Evolutionary conservation across 2,329 filamentous ascomycete species (phyloP).

Genomic region (Sclerotinia borealis): DNA sequence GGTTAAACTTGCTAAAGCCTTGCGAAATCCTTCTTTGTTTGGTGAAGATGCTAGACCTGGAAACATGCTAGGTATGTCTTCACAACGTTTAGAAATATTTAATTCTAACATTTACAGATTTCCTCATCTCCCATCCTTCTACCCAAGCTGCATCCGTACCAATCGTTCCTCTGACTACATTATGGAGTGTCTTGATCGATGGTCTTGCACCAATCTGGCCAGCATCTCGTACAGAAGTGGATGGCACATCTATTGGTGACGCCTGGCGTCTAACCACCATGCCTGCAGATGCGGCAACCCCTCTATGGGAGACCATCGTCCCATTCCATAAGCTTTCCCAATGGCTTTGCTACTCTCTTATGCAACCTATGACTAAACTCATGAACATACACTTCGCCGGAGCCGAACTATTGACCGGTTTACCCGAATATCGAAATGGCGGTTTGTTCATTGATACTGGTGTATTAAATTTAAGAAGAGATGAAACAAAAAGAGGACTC

Average conservation of each 20-base stretch:
- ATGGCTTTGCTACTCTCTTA: conserved; percentile 90
- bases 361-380: conserved; percentile 81
- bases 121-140: conserved; percentile 84
- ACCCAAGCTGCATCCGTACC: conserved; percentile 85
- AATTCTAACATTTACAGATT: conserved; percentile 52
- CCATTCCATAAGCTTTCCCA: conserved; percentile 94
- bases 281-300: conserved; percentile 47
- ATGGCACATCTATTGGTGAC: conserved; percentile 82
- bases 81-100: background rate
- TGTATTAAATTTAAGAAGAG: conserved; percentile 67
- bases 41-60: conserved; percentile 79
- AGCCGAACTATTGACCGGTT: conserved; percentile 73
- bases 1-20: conserved; percentile 65
- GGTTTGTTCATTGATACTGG: conserved; percentile 82
- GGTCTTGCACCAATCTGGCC: conserved; percentile 88
- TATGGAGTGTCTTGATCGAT: conserved; percentile 89
- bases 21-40: conserved; percentile 78
- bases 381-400: conserved; percentile 77
- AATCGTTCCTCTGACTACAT: conserved; percentile 76
- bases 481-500: conserved; percentile 65
- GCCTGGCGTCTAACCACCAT: conserved; percentile 88
- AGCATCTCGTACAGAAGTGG: conserved; percentile 74
- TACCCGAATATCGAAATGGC: conserved; percentile 90
- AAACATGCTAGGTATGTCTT: conserved; percentile 76
- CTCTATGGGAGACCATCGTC: conserved; percentile 73